These are phyloP conservation scores for Cryptococcus jaspeensis DNA, from an alignment of 1,284 basidiomycete species.

Conservation along the genomic window DNA sequence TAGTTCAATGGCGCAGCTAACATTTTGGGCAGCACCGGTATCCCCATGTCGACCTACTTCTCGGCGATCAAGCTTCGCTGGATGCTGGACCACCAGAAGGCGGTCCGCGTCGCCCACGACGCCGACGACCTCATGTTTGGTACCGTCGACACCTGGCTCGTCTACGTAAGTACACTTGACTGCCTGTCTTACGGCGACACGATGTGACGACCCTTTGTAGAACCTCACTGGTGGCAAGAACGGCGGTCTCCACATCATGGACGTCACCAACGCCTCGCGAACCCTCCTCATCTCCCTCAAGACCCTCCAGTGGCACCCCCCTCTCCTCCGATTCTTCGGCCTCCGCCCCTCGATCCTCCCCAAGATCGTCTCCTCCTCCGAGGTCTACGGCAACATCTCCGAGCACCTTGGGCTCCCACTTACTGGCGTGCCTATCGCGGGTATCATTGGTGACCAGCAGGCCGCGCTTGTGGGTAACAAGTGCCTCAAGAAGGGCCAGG, in stretches of 20 bases:
- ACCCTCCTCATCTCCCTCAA: slow-evolving; percentile 86
- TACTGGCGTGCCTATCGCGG: slow-evolving; percentile 78
- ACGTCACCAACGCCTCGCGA: slow-evolving; percentile 95
- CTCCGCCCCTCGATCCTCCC: slow-evolving; percentile 77
- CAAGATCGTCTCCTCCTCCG: slow-evolving; percentile 83
- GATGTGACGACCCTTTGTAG: slow-evolving; percentile 51
- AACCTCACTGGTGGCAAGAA: slow-evolving; percentile 76
- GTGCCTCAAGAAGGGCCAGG: slow-evolving; percentile 77
- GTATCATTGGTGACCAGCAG: slow-evolving; percentile 95
- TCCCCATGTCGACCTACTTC: slow-evolving; percentile 95
- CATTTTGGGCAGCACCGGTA: slow-evolving; percentile 64
- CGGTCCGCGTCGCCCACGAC: slow-evolving; percentile 76
- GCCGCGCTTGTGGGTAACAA: slow-evolving; percentile 96
- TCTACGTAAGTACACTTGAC: slow-evolving; percentile 64
- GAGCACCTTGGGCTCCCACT: slow-evolving; percentile 60
- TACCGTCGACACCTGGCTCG: slow-evolving; percentile 94
- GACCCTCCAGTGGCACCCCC: slow-evolving; percentile 78
- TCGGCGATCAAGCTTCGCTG: slow-evolving; percentile 93
- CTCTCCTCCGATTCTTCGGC: slow-evolving; percentile 83
- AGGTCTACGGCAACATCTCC: slow-evolving; percentile 80
- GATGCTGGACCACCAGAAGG: slow-evolving; percentile 89
- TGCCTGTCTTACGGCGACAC: neutral
- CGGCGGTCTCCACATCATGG: slow-evolving; percentile 77
- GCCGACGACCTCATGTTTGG: slow-evolving; percentile 83
- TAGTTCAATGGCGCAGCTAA: neutral